Evolutionary conservation across 495 filamentous ascomycete genomes (phyloP).

Genomic region (Staphylotrichum tortipilum): DNA sequence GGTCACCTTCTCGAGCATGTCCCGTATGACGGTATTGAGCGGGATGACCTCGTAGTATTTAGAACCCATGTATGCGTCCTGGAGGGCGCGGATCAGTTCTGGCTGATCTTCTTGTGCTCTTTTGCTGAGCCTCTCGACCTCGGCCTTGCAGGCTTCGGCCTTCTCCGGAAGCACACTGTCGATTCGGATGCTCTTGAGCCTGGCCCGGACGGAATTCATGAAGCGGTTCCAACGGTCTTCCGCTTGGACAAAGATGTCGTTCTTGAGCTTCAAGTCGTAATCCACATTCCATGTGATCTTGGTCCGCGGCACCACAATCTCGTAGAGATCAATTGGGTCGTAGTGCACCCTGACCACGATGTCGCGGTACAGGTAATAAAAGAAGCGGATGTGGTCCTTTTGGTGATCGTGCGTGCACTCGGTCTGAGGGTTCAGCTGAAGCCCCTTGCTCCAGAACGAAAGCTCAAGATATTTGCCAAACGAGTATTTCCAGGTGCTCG

Average conservation of each 20-base stretch:
- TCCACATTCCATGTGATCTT: slow-evolving; percentile 96
- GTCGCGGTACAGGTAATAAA: slow-evolving; percentile 71
- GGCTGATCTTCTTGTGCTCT: slow-evolving; percentile 74
- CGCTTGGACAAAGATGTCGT: slow-evolving; percentile 73
- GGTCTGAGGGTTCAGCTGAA: slow-evolving; percentile 69
- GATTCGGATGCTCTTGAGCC: slow-evolving; percentile 78
- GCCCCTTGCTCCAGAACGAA: slow-evolving; percentile 84
- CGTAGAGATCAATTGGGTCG: slow-evolving; percentile 83
- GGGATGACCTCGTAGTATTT: slow-evolving; percentile 96
- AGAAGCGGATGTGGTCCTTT: slow-evolving; percentile 83
- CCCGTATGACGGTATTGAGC: slow-evolving; percentile 75
- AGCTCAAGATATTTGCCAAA: slow-evolving; percentile 96
- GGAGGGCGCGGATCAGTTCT: slow-evolving; percentile 62
- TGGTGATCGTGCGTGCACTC: slow-evolving; percentile 85
- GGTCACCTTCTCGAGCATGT: slow-evolving; percentile 83
- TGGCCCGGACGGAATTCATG: slow-evolving; percentile 72
- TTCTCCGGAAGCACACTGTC: slow-evolving; percentile 86
- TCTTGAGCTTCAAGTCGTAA: slow-evolving; percentile 80
- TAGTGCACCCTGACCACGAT: slow-evolving; percentile 77
- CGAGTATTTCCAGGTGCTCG: slow-evolving; percentile 95
- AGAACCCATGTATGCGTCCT: slow-evolving; percentile 83
- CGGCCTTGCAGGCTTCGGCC: slow-evolving; percentile 64
- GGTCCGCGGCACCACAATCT: slow-evolving; percentile 85
- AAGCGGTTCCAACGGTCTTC: slow-evolving; percentile 77
- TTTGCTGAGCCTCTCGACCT: slow-evolving; percentile 66